Evolutionary conservation across 768 basidiomycete genomes (phyloP), one percentile per base, ranked within the genome.

Genomic region (Kwoniella dejecticola): DNA sequence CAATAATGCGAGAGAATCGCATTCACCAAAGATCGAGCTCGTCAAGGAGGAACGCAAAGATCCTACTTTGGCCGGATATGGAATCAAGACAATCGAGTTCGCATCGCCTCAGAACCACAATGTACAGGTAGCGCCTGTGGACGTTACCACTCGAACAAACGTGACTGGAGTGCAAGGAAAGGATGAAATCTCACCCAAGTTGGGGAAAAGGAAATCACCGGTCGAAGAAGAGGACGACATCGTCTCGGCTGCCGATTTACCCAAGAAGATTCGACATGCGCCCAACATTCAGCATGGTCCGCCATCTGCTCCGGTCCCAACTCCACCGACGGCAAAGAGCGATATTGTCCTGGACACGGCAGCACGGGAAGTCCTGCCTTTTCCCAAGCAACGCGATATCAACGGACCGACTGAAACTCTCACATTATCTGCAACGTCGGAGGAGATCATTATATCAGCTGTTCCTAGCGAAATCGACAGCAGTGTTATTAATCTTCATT

Each of bases 181-280:
- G 33, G 15, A 30, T 23, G 24, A 36, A 30, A 21, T 6, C 5
- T 60, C 50, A 30, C 59, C 59, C 7, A 42, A 40, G 8, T 24
- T 60, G 41, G 59, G 59, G 2, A 60, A 60, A 46, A 29, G 59
- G 11, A 60, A 60, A 46, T 40, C 59, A 27, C 40, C 49, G 11
- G n/a, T 11, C 7, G 36, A 48, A 15, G 26, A 30, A 21, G 23
- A 38, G n/a, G 27, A 33, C 24, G 38, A 26, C 13, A 11, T n/a
- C n/a, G n/a, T 12, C 5, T 23, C 17, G 5, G 10, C 15, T 24
- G 33, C 33, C 8, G 21, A 8, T 19, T 4, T 29, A 27, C 58
- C 47, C 6, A 31, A 26, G 26, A 52, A 40, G 27, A 26, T 23
- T 26, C 33, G 33, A 53, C 24, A 53, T 53, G 23, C 33, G 15